Evolutionary conservation across 2,329 filamentous ascomycete genomes (phyloP).

Genomic region (Magnaporthiopsis rhizophila): DNA sequence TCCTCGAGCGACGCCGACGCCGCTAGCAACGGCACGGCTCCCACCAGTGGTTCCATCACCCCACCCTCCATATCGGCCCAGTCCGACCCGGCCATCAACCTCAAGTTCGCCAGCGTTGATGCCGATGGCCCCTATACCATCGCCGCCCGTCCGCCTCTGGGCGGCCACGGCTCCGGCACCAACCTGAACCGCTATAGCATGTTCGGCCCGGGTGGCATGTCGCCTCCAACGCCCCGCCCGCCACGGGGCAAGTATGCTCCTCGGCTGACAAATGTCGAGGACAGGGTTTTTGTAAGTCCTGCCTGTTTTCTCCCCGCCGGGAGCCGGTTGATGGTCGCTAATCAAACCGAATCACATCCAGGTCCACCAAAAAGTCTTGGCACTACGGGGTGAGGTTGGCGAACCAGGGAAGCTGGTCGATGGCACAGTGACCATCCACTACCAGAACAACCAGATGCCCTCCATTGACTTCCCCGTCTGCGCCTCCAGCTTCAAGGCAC

Average conservation of each 20-base stretch:
- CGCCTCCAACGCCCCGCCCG: conserved; percentile 24
- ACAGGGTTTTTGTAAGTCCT: conserved; percentile 72
- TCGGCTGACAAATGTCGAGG: conserved; percentile 66
- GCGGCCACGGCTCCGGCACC: conserved; percentile 12
- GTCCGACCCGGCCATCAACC: conserved; percentile 57
- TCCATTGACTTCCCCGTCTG: conserved; percentile 78
- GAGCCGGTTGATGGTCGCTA: background rate
- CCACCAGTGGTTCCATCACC: conserved; percentile 63
- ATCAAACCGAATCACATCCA: conserved; percentile 30
- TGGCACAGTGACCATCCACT: conserved; percentile 69
- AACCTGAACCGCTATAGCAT: conserved; percentile 53
- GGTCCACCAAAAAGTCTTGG: conserved; percentile 86
- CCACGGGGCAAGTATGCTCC: conserved; percentile 57
- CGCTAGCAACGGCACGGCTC: conserved; percentile 50
- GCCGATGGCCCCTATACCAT: conserved; percentile 6
- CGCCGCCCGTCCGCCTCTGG: conserved; percentile 24
- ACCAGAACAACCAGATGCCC: conserved; percentile 80
- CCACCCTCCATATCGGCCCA: conserved; percentile 65
- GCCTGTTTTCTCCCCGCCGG: background rate
- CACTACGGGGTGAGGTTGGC: conserved; percentile 74
- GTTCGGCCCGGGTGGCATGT: conserved; percentile 50
- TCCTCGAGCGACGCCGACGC: conserved; percentile 50
- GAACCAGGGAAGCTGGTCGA: conserved; percentile 64
- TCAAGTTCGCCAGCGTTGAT: conserved; percentile 37
- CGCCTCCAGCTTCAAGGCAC: conserved; percentile 83